Base-by-base conservation (phyloP, 2,329 filamentous ascomycete genomes). In the Cadophora luteo-olivacea region DNA sequence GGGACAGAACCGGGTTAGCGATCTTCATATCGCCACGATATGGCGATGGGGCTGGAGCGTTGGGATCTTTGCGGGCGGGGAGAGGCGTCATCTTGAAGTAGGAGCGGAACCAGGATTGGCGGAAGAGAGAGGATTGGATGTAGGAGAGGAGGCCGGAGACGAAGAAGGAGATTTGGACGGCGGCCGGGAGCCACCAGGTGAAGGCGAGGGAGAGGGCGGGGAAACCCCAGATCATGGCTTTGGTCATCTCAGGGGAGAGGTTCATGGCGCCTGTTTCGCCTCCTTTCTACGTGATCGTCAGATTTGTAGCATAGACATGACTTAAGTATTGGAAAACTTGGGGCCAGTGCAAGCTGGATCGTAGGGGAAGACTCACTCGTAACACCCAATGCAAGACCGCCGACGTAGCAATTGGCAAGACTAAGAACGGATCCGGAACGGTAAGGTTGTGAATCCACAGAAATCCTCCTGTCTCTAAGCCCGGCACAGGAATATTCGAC, bases 371-470 rank as follows among this genome's bases (percentile, higher is more conserved):
- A 68, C 75, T 52, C 69, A 78, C 77, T 36, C 68, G 75, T n/a
- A 78, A 60, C 24, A 78, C 65, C 54, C 52, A 62, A 88, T 85
- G 33, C 82, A 73, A 72, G 85, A 86, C 79, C 91, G 85, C 65
- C 88, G 89, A 85, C 3, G 89, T 88, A 1, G 84, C 67, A 2
- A 88, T 71, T 1, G 96, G 96, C 38, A 98, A 81, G 51, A 96
- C 79, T 74, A 87, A 95, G 75, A 85, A 90, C 0, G 96, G 95
- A 79, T 99, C 96, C 1, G 87, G 79, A 25, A 89, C 77, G 0
- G 93, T 90, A 70, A 99, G 80, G 78, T 98, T 92, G 1, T 83
- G 81, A 73, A 98, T 87, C 96, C 96, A 99, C 51, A 89, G 81
- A 45, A 89, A 81, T 2, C 92, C 90, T 38, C 92, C 92, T 0